phyloP scores from a whole-genome alignment of 208 protist species.

The Trypanosoma avium region DNA sequence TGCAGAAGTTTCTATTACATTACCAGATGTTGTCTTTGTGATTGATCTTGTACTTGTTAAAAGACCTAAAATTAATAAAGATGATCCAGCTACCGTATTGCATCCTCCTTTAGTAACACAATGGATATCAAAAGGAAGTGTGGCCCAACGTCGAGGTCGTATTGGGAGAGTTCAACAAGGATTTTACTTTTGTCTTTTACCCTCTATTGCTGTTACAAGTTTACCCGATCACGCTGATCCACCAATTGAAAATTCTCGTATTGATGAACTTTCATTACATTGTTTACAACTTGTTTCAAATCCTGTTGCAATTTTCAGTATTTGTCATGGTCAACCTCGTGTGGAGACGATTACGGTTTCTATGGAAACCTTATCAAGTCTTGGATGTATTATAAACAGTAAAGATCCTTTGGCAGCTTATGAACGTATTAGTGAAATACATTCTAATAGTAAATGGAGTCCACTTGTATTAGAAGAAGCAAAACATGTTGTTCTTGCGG shows the following conservation, averaged over 20 bases:
- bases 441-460: constrained; percentile 32
- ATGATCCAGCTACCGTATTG: constrained; percentile 35
- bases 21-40: constrained; percentile 95
- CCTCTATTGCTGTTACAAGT: constrained; percentile 8
- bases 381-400: constrained; percentile 36
- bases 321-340: constrained; percentile 38
- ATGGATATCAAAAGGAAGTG: constrained; percentile 36
- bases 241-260: constrained; percentile 38
- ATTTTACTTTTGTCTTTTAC: constrained; percentile 47
- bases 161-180: constrained; percentile 45
- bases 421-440: constrained; percentile 28
- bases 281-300: constrained; percentile 35
- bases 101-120: constrained; percentile 43
- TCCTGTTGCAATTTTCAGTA: constrained; percentile 38
- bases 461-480: constrained; percentile 32
- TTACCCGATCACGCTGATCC: constrained; percentile 28
- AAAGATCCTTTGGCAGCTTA: constrained; percentile 21
- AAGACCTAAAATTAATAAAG: constrained; percentile 36
- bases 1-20: constrained; percentile 96
- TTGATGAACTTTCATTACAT: constrained; percentile 46
- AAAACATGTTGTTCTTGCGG: constrained; percentile 27
- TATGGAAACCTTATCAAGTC: constrained; percentile 31
- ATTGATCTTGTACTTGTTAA: constrained; percentile 95
- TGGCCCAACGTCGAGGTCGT: constrained; percentile 36
- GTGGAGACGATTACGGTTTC: constrained; percentile 29